A percentile compares a stretch with the other conserved stretches of the same genome.
phyloP scores from a whole-genome alignment of 2,329 filamentous ascomycete species.

The Colletotrichum sp. region DNA sequence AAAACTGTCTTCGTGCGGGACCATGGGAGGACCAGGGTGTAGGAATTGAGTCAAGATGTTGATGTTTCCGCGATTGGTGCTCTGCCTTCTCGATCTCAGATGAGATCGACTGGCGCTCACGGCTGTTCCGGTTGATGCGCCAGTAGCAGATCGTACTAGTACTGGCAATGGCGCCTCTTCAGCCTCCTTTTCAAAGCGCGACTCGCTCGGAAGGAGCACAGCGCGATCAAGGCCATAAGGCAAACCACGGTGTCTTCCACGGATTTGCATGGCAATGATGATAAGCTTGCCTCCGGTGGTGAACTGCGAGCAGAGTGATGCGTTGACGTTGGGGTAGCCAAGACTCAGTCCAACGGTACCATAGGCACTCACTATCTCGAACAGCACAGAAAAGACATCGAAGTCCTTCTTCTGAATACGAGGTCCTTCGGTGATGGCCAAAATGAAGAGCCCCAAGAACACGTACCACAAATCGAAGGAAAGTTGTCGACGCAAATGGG shows the following conservation, averaged over 20 bases:
- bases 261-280: conserved; percentile 72
- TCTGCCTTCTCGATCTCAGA: conserved; percentile 27
- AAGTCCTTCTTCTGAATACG: conserved; percentile 70
- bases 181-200: conserved; percentile 58
- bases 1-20: conserved; percentile 31
- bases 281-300: conserved; percentile 73
- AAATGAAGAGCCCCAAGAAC: conserved; percentile 90
- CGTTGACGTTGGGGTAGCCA: conserved; percentile 77
- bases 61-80: conserved; percentile 32
- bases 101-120: conserved; percentile 26
- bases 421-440: conserved; percentile 83
- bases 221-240: conserved; percentile 71
- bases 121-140: conserved; percentile 33
- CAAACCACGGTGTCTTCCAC: conserved; percentile 71
- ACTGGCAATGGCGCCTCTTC: conserved; percentile 48
- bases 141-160: conserved; percentile 40
- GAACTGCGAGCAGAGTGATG: conserved; percentile 86
- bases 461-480: conserved; percentile 99
- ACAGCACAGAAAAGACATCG: conserved; percentile 73
- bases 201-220: conserved; percentile 62
- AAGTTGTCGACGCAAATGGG: conserved; percentile 89
- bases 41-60: conserved; percentile 52
- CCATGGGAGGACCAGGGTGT: conserved; percentile 48
- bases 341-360: conserved; percentile 93
- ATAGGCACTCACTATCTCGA: conserved; percentile 89